Base-by-base conservation (phyloP, 371 early-diverging fungal species). In the Rhizomucor miehei region DNA sequence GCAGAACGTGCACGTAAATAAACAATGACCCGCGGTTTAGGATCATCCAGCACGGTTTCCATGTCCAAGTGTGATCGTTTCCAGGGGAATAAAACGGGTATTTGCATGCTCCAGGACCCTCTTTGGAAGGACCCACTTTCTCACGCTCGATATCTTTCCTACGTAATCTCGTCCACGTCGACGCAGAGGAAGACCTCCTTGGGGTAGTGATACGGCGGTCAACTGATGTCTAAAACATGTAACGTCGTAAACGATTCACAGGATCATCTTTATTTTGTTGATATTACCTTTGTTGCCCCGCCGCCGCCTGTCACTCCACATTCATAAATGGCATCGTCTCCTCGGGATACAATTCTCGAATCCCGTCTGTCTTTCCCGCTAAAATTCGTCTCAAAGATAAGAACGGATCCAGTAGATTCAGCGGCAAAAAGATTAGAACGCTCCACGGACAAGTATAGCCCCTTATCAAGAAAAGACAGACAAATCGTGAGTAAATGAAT, bases 41-140 rank as follows among this genome's bases (percentile, higher is more conserved):
- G 38, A 64, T 59, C 40, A 59, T 60, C 65, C 65, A 64, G 52
- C 65, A 64, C 2, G 50, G 48, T 36, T 56, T 52, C 65, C 65
- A 64, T 8, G 29, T 29, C 29, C 29, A 29, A 29, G 29, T 8
- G 16, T 48, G 49, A 11, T 56, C 57, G 25, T 44, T 23, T 41
- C 20, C 53, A 14, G 35, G 12, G n/a, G 23, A 37, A 38, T 51
- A 17, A 9, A 29, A 9, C 24, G 46, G 40, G 37, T n/a, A 44
- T 48, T 59, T 51, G 34, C 56, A 48, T 19, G 65, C 51, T 12
- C 59, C 38, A 13, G 65, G 59, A 16, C 65, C 65, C 49, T 64
- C 55, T 48, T 60, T 55, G 37, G 59, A 54, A 37, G 65, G 65
- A 19, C 65, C 65, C 29, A 40, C 52, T 52, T 57, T 56, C 41